phyloP scores from a whole-genome alignment of 495 filamentous ascomycete species.

The Penicillium canariense region DNA sequence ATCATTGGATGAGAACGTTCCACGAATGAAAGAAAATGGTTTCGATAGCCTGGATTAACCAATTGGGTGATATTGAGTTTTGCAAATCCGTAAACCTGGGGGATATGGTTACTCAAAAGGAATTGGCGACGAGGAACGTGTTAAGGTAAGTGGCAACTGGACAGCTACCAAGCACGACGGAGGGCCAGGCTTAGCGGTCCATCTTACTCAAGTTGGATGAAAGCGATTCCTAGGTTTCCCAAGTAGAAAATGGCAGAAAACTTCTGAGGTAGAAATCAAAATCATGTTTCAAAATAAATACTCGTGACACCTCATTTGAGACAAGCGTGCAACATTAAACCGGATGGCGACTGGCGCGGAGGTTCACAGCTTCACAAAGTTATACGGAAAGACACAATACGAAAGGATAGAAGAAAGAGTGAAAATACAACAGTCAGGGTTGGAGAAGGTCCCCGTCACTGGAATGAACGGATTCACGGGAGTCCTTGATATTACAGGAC shows the following conservation, averaged over 20 bases:
- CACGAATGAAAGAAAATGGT: background rate
- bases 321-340: constrained; percentile 20
- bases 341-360: too few species aligned
- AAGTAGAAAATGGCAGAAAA: too few species aligned
- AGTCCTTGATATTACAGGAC: constrained; percentile 24
- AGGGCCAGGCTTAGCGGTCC: background rate
- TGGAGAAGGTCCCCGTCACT: too few species aligned
- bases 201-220: too few species aligned
- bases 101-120: background rate
- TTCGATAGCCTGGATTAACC: background rate
- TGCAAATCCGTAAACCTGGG: background rate
- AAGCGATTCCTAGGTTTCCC: too few species aligned
- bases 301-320: constrained; percentile 8
- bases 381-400: constrained; percentile 5
- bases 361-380: constrained; percentile 7
- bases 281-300: constrained; percentile 10
- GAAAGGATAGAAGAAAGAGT: constrained; percentile 1
- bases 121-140: background rate
- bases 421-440: background rate
- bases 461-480: too few species aligned
- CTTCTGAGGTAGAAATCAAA: constrained; percentile 2
- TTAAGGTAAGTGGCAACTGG: too few species aligned
- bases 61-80: background rate
- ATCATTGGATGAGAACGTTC: constrained; percentile 8
- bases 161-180: too few species aligned